Evolutionary conservation across 345 rosid genomes (phyloP).

Genomic region (Arabidopsis suecica): DNA sequence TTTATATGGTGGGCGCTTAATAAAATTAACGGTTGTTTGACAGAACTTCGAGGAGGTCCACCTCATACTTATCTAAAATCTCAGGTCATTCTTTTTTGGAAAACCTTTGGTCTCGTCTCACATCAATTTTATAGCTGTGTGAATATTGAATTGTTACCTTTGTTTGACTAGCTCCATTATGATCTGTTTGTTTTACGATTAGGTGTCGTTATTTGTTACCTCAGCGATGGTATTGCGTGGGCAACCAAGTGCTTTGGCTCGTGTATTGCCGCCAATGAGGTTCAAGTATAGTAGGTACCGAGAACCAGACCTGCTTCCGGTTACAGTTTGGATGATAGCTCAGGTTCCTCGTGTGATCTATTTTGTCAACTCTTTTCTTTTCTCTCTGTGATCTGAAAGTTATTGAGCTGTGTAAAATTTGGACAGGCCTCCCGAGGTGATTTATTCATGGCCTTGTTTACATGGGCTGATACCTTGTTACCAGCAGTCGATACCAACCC

Average conservation of each 20-base stretch:
- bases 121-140: neutral
- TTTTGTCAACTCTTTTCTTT: neutral
- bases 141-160: neutral
- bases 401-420: conserved; percentile 35
- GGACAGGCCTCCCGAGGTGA: conserved; percentile 60
- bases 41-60: neutral
- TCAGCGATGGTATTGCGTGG: neutral
- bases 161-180: neutral
- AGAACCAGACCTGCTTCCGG: neutral
- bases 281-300: neutral
- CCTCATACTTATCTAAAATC: neutral
- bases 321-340: neutral
- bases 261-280: neutral
- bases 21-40: neutral
- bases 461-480: conserved; percentile 63
- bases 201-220: neutral
- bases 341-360: neutral
- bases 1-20: neutral
- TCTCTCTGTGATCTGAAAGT: neutral
- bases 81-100: neutral
- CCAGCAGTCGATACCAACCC: conserved; percentile 39
- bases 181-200: neutral
- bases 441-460: conserved; percentile 56
- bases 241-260: neutral
- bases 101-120: neutral